A percentile compares a stretch with the other conserved stretches of the same genome.
Conservation (phyloP, 2,329 filamentous ascomycete genomes). For the Pseudogymnoascus verrucosus region DNA sequence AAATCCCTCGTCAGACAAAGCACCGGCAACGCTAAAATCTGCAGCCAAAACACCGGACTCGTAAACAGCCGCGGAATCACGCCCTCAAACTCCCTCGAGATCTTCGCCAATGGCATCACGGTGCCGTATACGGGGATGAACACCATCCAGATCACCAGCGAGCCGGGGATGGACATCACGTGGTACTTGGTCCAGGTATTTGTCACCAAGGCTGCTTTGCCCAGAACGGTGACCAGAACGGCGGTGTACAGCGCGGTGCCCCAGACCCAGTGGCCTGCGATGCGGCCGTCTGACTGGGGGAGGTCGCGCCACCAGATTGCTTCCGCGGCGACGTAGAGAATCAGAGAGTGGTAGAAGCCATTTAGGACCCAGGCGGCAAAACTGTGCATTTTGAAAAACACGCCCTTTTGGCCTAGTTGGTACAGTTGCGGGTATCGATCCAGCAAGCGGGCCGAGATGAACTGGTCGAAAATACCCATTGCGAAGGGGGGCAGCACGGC, state of each 20-base stretch:
- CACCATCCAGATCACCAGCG: conserved; percentile 81
- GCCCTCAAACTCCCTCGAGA: conserved; percentile 79
- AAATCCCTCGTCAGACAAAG: conserved; percentile 84
- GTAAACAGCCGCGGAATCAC: conserved; percentile 73
- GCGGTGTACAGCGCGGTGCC: conserved; percentile 90
- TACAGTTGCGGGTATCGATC: conserved; percentile 97
- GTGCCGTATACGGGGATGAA: conserved; percentile 84
- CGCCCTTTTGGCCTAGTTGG: conserved; percentile 81
- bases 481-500: conserved; percentile 89
- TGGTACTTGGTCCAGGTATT: conserved; percentile 99
- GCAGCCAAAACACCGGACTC: conserved; percentile 83
- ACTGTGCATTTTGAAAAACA: conserved; percentile 87
- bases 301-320: conserved; percentile 78
- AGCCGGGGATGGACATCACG: conserved; percentile 88
- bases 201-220: conserved; percentile 89
- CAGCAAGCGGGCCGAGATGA: conserved; percentile 85
- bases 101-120: conserved; percentile 71
- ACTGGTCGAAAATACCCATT: conserved; percentile 95
- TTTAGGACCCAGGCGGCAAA: conserved; percentile 91
- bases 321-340: conserved; percentile 81
- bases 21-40: conserved; percentile 70
- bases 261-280: conserved; percentile 96
- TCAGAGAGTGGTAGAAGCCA: conserved; percentile 88
- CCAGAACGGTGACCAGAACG: conserved; percentile 84
- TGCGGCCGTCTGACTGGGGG: conserved; percentile 67